These are phyloP conservation scores for Arthrinium puccinioides DNA, from an alignment of 2,329 filamentous ascomycete species.

Conservation along the genomic window DNA sequence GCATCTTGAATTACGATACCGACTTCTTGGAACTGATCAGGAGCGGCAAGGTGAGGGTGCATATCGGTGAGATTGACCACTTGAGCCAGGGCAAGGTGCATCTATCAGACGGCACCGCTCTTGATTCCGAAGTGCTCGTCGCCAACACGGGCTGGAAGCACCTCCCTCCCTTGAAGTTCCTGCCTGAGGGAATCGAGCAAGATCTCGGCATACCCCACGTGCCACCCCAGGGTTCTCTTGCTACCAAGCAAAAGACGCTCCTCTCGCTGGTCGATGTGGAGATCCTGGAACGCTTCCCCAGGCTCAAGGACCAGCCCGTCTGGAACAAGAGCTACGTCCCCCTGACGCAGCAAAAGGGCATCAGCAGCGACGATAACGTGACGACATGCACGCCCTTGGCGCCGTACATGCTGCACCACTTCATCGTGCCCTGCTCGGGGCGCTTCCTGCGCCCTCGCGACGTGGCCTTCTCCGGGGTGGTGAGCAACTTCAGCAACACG, in stretches of 20 bases:
- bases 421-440: conserved; percentile 33
- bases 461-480: conserved; percentile 40
- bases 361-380: conserved; percentile 14
- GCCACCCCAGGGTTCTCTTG: too few species aligned
- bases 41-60: conserved; percentile 43
- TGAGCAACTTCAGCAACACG: conserved; percentile 35
- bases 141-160: conserved; percentile 51
- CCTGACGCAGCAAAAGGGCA: too few species aligned
- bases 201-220: conserved; percentile 38
- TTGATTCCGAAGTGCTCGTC: conserved; percentile 44
- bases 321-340: conserved; percentile 38
- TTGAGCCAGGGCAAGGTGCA: conserved; percentile 37
- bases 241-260: conserved; percentile 27
- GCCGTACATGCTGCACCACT: conserved; percentile 36
- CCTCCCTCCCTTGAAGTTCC: conserved; percentile 32
- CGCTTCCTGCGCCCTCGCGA: conserved; percentile 28
- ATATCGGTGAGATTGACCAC: conserved; percentile 44
- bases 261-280: conserved; percentile 36
- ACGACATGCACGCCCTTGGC: conserved; percentile 12
- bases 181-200: conserved; percentile 30
- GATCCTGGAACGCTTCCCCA: conserved; percentile 43
- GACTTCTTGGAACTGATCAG: conserved; percentile 50
- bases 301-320: conserved; percentile 35
- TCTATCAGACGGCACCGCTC: conserved; percentile 28
- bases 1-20: conserved; percentile 51